Evolutionary conservation across 179 eudicot genomes (phyloP).

Genomic region (Drosera spatulata): DNA sequence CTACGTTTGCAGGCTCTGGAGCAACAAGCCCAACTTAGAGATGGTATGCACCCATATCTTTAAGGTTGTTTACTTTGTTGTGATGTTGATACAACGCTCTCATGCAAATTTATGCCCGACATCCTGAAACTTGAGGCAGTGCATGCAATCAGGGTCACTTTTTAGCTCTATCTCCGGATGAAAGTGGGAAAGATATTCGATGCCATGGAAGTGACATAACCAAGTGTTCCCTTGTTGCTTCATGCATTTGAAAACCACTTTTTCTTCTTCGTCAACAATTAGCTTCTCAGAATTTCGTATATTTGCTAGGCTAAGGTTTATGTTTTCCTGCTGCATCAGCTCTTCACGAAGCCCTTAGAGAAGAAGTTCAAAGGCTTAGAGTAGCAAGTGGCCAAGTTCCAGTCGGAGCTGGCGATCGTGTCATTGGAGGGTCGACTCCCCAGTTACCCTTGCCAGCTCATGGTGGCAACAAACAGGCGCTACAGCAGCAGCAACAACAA

Average conservation of each 20-base stretch:
- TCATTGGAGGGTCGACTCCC: constrained; percentile 27
- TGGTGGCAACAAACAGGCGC: constrained; percentile 26
- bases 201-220: too few relatives aligned
- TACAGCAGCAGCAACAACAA: constrained; percentile 23
- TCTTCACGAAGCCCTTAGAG: constrained; percentile 69
- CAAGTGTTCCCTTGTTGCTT: too few relatives aligned
- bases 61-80: background rate
- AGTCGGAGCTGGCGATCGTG: constrained; percentile 29
- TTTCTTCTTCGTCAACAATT: too few relatives aligned
- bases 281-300: too few relatives aligned
- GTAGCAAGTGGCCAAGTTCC: constrained; percentile 64
- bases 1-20: constrained; percentile 87
- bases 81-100: background rate
- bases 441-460: constrained; percentile 31
- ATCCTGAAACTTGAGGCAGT: too few relatives aligned
- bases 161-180: too few relatives aligned
- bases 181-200: too few relatives aligned
- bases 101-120: too few relatives aligned
- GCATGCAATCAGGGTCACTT: too few relatives aligned
- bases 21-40: constrained; percentile 95
- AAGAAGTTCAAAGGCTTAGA: constrained; percentile 78
- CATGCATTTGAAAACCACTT: too few relatives aligned
- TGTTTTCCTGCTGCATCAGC: constrained; percentile 21
- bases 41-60: constrained; percentile 30
- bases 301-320: too few relatives aligned